phyloP scores from a whole-genome alignment of 2,329 filamentous ascomycete species.

The Aspergillus intermedius region DNA sequence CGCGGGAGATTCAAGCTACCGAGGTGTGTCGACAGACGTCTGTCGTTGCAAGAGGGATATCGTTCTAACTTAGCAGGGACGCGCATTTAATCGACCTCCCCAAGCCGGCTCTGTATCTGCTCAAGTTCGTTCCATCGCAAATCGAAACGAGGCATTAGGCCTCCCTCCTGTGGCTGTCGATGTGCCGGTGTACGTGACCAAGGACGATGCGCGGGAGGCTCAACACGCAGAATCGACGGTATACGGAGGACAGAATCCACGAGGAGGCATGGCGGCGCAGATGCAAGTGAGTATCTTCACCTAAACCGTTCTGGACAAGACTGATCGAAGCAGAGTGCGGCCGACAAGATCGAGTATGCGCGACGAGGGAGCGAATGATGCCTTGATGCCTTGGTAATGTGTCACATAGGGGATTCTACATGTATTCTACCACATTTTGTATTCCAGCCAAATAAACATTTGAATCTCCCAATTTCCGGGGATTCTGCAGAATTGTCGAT shows the following conservation, averaged over 20 bases:
- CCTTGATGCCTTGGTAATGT: neutral
- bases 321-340: slow-evolving; percentile 22
- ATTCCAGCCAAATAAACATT: neutral
- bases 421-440: neutral
- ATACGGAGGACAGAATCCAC: slow-evolving; percentile 26
- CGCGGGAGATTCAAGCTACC: slow-evolving; percentile 24
- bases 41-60: neutral
- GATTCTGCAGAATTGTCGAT: neutral
- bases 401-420: no score
- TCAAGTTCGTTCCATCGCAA: slow-evolving; percentile 28
- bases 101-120: slow-evolving; percentile 24
- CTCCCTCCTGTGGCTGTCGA: slow-evolving; percentile 17
- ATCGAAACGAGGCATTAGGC: slow-evolving; percentile 25
- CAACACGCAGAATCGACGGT: slow-evolving; percentile 21
- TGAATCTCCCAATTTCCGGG: no score
- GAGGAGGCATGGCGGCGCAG: slow-evolving; percentile 25
- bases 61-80: slow-evolving; percentile 15
- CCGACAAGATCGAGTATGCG: slow-evolving; percentile 26
- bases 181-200: slow-evolving; percentile 23
- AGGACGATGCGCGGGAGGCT: slow-evolving; percentile 26
- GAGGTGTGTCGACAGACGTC: slow-evolving; percentile 16
- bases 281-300: slow-evolving; percentile 24
- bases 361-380: slow-evolving; percentile 9
- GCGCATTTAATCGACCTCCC: slow-evolving; percentile 28
- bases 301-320: slow-evolving; percentile 3